Conservation (phyloP, 495 filamentous ascomycete species). For the Cercophora scortea region DNA sequence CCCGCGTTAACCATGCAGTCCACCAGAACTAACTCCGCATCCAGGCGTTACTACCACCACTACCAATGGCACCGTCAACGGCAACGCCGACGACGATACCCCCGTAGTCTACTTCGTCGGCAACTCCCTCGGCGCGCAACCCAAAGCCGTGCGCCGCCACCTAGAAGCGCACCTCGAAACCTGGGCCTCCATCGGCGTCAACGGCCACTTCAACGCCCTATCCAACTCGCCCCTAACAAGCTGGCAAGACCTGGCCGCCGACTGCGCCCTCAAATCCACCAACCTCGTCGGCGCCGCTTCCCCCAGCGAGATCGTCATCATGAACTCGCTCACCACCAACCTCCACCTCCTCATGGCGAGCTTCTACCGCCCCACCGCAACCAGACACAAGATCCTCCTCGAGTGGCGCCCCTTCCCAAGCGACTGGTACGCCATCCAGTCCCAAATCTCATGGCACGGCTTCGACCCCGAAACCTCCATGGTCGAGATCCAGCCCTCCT, state of each 20-base stretch:
- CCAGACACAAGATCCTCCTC: conserved; percentile 75
- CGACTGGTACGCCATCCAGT: conserved; percentile 86
- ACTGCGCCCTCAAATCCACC: conserved; percentile 62
- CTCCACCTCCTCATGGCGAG: conserved; percentile 81
- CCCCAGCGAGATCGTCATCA: conserved; percentile 71
- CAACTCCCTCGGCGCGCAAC: conserved; percentile 87
- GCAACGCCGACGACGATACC: conserved; percentile 20
- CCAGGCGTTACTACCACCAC: neutral
- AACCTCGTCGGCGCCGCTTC: conserved; percentile 67
- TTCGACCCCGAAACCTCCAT: conserved; percentile 58
- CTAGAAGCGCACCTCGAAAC: conserved; percentile 69
- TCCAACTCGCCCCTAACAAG: conserved; percentile 60
- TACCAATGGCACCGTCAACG: neutral
- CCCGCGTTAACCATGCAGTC: too few relatives aligned
- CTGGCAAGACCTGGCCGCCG: conserved; percentile 72
- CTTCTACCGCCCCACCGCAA: conserved; percentile 70
- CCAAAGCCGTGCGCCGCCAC: conserved; percentile 54
- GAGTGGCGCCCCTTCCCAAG: conserved; percentile 89
- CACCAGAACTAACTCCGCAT: too few relatives aligned
- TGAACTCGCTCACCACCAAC: conserved; percentile 86
- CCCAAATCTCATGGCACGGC: conserved; percentile 69
- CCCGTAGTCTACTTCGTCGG: conserved; percentile 80
- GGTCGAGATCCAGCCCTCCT: conserved; percentile 61
- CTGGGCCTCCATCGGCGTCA: conserved; percentile 84
- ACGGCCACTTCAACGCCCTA: conserved; percentile 75